Percentiles rank a stretch among this genome's conserved stretches.
Conservation (phyloP, 2,329 filamentous ascomycete species). For the Trichoderma afroharzianum region DNA sequence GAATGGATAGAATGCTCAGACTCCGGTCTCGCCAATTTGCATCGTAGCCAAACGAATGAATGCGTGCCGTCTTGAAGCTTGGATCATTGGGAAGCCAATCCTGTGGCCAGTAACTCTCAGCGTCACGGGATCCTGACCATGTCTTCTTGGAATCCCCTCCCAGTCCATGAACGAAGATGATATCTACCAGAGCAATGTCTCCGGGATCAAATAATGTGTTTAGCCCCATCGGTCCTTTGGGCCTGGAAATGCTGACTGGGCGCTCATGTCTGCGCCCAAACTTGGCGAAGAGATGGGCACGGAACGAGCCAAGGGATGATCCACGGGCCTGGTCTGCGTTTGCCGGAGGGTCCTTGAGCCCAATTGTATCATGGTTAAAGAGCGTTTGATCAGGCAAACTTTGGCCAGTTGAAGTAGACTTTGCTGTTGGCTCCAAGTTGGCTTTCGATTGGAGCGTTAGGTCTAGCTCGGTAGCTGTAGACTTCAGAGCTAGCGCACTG, state of each 20-base stretch:
- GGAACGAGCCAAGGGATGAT: background rate
- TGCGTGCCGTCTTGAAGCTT: background rate
- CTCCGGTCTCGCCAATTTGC: background rate
- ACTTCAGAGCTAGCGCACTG: background rate
- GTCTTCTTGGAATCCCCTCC: conserved; percentile 7
- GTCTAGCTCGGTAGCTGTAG: background rate
- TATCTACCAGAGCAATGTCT: background rate
- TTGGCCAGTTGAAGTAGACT: background rate
- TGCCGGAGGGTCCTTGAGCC: background rate
- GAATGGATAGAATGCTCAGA: background rate
- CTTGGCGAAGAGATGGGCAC: background rate
- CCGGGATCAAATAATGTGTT: background rate
- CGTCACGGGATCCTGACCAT: background rate
- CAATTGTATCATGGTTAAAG: background rate
- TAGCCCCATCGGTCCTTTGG: conserved; percentile 9
- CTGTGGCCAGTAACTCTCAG: background rate
- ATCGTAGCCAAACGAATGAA: conserved; percentile 1
- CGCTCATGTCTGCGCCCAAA: conserved; percentile 16
- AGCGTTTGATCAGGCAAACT: background rate
- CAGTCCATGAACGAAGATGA: conserved; percentile 10
- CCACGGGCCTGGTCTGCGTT: background rate
- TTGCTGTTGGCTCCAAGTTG: background rate
- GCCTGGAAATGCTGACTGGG: background rate
- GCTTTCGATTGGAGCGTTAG: background rate
- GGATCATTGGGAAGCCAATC: background rate